Percentiles rank a stretch among this genome's conserved stretches.
These are phyloP conservation scores for Gorgonomyces haynaldii DNA, from an alignment of 192 early-diverging fungal genomes.

Conservation along the genomic window DNA sequence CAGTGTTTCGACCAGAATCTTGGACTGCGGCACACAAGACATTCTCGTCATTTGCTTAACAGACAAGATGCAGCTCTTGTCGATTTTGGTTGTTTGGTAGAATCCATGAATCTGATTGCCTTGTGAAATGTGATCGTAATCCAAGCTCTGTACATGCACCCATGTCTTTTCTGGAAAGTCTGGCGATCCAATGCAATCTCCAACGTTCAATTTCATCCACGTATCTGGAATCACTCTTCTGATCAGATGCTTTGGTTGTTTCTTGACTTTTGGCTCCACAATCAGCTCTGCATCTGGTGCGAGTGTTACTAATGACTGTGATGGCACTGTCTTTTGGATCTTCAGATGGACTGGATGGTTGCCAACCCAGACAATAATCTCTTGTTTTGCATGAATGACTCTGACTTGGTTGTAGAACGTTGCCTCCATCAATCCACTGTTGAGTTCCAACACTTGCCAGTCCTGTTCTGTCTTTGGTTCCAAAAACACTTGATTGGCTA, in stretches of 20 bases:
- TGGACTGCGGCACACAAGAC: background rate
- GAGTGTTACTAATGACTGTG: conserved; percentile 14
- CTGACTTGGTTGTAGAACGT: conserved; percentile 33
- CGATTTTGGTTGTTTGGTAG: no score
- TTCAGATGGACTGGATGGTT: conserved; percentile 14
- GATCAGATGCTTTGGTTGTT: background rate
- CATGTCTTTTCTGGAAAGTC: background rate
- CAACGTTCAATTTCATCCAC: background rate
- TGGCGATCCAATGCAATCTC: background rate
- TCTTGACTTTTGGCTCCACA: conserved; percentile 27
- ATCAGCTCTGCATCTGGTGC: conserved; percentile 30
- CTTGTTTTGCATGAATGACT: conserved; percentile 20
- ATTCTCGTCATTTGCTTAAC: background rate
- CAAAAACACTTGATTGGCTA: no score
- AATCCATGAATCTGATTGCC: background rate
- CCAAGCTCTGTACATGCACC: background rate
- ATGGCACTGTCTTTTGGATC: conserved; percentile 15
- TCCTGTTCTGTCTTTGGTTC: no score
- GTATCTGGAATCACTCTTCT: background rate
- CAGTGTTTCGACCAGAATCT: background rate
- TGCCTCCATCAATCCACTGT: conserved; percentile 34
- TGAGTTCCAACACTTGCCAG: conserved; percentile 42
- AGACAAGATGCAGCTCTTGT: background rate
- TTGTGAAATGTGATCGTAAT: background rate
- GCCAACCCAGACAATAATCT: conserved; percentile 29